phyloP scores from a whole-genome alignment of 2,329 filamentous ascomycete species.

The Fonsecaea pugnacius region DNA sequence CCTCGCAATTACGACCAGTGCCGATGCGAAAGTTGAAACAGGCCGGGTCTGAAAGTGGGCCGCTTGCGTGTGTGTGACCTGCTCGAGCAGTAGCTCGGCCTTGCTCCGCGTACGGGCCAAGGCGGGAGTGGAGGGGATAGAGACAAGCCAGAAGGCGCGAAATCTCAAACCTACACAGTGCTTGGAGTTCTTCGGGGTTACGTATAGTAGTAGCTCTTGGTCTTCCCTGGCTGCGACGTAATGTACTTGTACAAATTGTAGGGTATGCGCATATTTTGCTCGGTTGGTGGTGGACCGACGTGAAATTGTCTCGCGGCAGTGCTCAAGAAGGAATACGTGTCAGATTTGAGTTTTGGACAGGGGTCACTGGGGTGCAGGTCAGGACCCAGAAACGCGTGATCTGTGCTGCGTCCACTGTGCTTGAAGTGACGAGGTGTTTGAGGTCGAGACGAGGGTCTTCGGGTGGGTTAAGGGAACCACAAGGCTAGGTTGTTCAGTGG shows the following conservation, averaged over 20 bases:
- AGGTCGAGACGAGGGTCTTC: slow-evolving; percentile 1
- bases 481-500: not conserved
- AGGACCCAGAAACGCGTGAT: slow-evolving; percentile 5
- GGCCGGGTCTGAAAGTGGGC: not conserved
- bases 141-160: not conserved
- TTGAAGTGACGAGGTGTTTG: slow-evolving; percentile 5
- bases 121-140: not conserved
- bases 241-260: too few relatives aligned
- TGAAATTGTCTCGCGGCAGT: not conserved
- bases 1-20: not conserved
- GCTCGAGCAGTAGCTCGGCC: not conserved
- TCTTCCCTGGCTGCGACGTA: not conserved
- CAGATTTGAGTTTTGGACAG: slow-evolving; percentile 13
- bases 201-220: not conserved
- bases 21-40: slow-evolving; percentile 1
- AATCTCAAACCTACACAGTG: not conserved
- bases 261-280: not conserved
- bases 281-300: not conserved
- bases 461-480: not conserved
- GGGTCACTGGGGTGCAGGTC: not conserved
- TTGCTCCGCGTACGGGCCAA: not conserved
- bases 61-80: not conserved
- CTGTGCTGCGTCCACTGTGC: not conserved
- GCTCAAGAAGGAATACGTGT: slow-evolving; percentile 1
- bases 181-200: not conserved